A percentile compares a stretch with the other conserved stretches of the same genome.
phyloP scores from a whole-genome alignment of 2,329 filamentous ascomycete genomes.

The Didymella pomorum region DNA sequence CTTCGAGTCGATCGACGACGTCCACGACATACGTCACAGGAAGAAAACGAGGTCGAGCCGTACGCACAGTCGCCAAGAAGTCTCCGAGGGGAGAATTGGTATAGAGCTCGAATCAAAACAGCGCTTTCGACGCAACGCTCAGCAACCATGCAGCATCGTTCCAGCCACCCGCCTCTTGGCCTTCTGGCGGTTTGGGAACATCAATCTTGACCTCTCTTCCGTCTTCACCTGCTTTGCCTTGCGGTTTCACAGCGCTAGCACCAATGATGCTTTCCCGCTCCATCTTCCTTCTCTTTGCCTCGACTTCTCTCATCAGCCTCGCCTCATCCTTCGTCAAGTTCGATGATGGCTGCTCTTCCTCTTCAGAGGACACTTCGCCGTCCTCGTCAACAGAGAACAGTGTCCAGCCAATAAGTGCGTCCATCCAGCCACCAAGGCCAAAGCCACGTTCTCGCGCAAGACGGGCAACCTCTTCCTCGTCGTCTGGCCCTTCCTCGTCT shows the following conservation, averaged over 20 bases:
- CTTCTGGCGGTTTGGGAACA: slow-evolving; percentile 22
- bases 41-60: too few relatives aligned
- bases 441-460: slow-evolving; percentile 62
- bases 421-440: slow-evolving; percentile 65
- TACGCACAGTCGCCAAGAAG: too few relatives aligned
- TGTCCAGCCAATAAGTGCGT: slow-evolving; percentile 65
- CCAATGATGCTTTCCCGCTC: slow-evolving; percentile 49
- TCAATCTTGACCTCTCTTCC: slow-evolving; percentile 26
- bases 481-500: slow-evolving; percentile 52
- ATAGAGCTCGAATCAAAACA: slow-evolving; percentile 32
- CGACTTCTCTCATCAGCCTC: slow-evolving; percentile 48
- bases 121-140: slow-evolving; percentile 59
- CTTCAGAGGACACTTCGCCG: slow-evolving; percentile 48
- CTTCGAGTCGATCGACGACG: too few relatives aligned
- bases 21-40: too few relatives aligned
- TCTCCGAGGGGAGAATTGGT: neutral
- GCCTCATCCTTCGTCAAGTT: slow-evolving; percentile 49
- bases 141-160: slow-evolving; percentile 67
- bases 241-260: slow-evolving; percentile 49
- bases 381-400: slow-evolving; percentile 64
- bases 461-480: slow-evolving; percentile 62
- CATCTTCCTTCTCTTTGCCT: slow-evolving; percentile 47
- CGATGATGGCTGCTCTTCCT: slow-evolving; percentile 19
- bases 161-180: slow-evolving; percentile 59
- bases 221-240: slow-evolving; percentile 32